Evolutionary conservation across 306 rosid species (phyloP), one percentile per base, ranked within the genome.

Genomic region (Heteromeles arbutifolia): DNA sequence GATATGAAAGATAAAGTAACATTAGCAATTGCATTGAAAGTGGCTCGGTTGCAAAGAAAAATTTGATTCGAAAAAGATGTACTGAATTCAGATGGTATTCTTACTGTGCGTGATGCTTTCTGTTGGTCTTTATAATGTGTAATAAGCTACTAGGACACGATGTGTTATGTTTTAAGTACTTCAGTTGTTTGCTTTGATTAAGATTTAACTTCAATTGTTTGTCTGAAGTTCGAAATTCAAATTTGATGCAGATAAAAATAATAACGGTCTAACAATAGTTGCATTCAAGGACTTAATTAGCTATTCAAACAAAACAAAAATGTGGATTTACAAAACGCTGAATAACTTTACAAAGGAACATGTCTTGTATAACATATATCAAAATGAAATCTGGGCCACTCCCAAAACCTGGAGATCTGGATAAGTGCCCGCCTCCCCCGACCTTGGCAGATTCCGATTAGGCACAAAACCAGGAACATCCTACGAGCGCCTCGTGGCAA

Each of bases 311-410:
- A 41, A 41, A 9, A 41, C 11, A 41, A 41, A 9, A 41, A 41
- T 9, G 44, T 41, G 12, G 12, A 41, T 41, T 8, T 9, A 41
- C 44, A n/a, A n/a, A n/a, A n/a, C n/a, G n/a, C n/a, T n/a, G n/a
- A n/a, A n/a, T n/a, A n/a, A n/a, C n/a, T n/a, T 39, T 39, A 39
- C 44, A 39, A 1, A 39, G 43, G 11, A 8, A 39, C 11, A 6
- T 24, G 8, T 26, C 10, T 12, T 59, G 34, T 21, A 6, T 6
- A 8, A 63, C 67, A 63, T 2, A 39, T 39, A 15, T n/a, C 82
- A 87, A 92, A 11, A 92, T 90, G 82, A 73, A 93, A 85, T 93
- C 98, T 5, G 90, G 90, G 76, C 84, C 97, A 13, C 87, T 28
- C 32, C 90, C 74, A n/a, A n/a, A n/a, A n/a, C n/a, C n/a, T n/a